Evolutionary conservation across 768 basidiomycete genomes (phyloP), one percentile per base, ranked within the genome.

Genomic region (Trametes sanguinea): DNA sequence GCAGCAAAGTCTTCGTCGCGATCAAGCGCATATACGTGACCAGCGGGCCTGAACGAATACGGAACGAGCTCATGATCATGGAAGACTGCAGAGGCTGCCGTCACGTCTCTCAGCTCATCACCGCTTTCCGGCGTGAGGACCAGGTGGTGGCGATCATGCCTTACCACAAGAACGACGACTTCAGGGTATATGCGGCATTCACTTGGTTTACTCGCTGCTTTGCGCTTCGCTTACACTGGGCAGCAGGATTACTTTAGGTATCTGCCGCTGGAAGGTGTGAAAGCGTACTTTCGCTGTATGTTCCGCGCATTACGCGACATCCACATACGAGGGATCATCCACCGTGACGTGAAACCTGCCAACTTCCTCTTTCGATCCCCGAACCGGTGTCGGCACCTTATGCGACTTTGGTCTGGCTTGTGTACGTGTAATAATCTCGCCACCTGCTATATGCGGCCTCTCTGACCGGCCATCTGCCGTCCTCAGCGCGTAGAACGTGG

Each of bases 1-100:
- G 74, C 10, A 75, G 75, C 33, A 86, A 86, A 65, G 85, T 88
- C 5, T 94, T 89, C 68, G 95, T 98, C 43, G 97, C 97, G 0
- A 78, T 99, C 71, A 98, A 99, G 78, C 85, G 95, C 64, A 98
- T 99, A 73, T 94, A 98, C 72, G 95, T 95, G 9, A 98, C 97
- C 0, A 95, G 94, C 72, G 92, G 88, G 66, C 97, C 97, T 0
- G 88, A 90, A 53, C 82, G 96, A 22, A 95, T 98, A 69, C 81
- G 86, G 48, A 99, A 98, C 73, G 97, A 99, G 74, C 84, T 99
- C 54, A 77, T 86, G 6, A 95, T 99, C 60, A 83, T 99, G 79
- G 88, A 94, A 70, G 87, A 89, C 57, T 86, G 85, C 74, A 83
- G 93, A 69, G 88, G 92, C 1, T 91, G 90, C 64, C 81, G 93